Percentiles rank a stretch among this genome's conserved stretches.
Conservation (phyloP, 371 early-diverging fungal species). For the Fennellomyces sp. region DNA sequence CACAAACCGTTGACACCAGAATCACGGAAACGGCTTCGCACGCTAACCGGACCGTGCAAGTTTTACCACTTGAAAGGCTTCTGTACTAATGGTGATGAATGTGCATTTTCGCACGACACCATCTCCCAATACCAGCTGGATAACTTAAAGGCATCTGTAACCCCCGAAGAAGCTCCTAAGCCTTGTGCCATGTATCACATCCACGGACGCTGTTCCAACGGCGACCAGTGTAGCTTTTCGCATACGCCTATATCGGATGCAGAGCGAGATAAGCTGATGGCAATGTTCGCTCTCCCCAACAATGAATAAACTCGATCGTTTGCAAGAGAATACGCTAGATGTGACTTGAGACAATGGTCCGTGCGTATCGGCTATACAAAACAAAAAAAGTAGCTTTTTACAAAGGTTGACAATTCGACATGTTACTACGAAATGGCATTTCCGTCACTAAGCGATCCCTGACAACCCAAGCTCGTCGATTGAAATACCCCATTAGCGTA, state of each 20-base stretch:
- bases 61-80: constrained; percentile 44
- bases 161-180: not conserved
- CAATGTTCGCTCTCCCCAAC: not conserved
- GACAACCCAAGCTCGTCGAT: constrained; percentile 14
- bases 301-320: no score
- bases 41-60: constrained; percentile 33
- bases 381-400: not conserved
- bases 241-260: constrained; percentile 19
- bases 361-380: no score
- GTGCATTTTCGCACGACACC: constrained; percentile 31
- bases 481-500: constrained; percentile 60
- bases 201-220: constrained; percentile 20
- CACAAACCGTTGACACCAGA: constrained; percentile 26
- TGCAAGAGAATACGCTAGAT: no score
- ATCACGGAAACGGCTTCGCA: constrained; percentile 9
- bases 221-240: constrained; percentile 28
- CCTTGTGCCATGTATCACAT: constrained; percentile 41
- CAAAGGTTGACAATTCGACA: not conserved
- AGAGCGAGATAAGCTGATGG: not conserved
- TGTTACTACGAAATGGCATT: not conserved
- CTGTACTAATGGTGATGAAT: constrained; percentile 34
- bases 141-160: not conserved
- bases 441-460: not conserved
- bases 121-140: not conserved
- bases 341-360: not conserved